These are phyloP conservation scores for Thuja plicata DNA, from an alignment of 83 land plant genomes.

Conservation along the genomic window DNA sequence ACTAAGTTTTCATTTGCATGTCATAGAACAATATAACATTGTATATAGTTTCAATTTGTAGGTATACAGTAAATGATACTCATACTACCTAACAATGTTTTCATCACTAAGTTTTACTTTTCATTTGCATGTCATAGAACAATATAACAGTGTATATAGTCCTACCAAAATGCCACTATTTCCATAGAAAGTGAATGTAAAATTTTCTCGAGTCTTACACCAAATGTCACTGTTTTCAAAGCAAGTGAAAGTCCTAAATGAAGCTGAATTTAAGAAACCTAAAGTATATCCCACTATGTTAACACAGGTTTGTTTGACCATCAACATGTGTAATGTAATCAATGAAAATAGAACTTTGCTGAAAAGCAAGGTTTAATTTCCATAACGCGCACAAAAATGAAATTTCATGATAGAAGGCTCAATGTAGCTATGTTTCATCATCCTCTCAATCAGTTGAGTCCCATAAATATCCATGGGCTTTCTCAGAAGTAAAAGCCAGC, in stretches of 20 bases:
- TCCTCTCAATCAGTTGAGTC: neutral
- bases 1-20: conserved; percentile 7
- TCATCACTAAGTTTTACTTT: neutral
- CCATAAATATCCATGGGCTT: neutral
- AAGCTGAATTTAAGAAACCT: neutral
- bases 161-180: neutral
- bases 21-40: neutral
- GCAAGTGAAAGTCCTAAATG: conserved; percentile 1
- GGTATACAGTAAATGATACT: neutral
- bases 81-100: neutral
- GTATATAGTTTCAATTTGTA: neutral
- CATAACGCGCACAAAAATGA: neutral
- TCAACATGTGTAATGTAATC: neutral
- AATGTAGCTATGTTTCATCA: conserved; percentile 11
- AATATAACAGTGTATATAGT: neutral
- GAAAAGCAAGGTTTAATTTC: conserved; percentile 7
- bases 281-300: neutral
- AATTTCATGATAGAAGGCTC: neutral
- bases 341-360: conserved; percentile 6
- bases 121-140: neutral
- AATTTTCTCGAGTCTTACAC: neutral
- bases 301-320: neutral
- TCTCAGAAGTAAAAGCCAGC: neutral
- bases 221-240: neutral
- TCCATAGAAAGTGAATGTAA: neutral